phyloP scores from a whole-genome alignment of 345 rosid genomes.

The Brassica incana region DNA sequence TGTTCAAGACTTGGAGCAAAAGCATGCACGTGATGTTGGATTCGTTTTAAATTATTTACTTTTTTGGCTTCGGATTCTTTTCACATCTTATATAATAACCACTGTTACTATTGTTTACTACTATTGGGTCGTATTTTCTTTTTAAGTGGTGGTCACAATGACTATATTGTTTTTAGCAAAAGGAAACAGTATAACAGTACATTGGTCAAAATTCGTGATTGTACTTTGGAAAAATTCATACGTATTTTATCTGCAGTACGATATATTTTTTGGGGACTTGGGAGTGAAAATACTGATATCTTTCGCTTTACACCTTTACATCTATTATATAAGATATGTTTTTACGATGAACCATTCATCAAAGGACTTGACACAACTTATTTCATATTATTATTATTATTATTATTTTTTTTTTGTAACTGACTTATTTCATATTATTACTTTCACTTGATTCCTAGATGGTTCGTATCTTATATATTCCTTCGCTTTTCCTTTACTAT shows the following conservation, averaged over 20 bases:
- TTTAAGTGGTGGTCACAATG: constrained; percentile 1
- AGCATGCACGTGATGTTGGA: constrained; percentile 29
- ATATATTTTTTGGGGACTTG: background rate
- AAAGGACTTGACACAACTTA: constrained; percentile 1
- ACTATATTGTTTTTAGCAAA: background rate
- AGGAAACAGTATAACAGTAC: background rate
- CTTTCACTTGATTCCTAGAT: constrained; percentile 4
- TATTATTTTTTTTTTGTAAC: background rate
- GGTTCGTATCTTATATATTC: background rate
- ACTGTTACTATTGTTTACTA: background rate
- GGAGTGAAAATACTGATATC: background rate
- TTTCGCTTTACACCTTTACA: background rate
- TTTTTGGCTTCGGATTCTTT: constrained; percentile 16
- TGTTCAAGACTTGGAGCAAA: constrained; percentile 26
- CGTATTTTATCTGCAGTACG: background rate
- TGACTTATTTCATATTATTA: background rate
- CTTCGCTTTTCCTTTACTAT: constrained; percentile 2
- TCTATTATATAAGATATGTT: background rate
- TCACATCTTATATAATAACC: background rate
- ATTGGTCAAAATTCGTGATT: background rate
- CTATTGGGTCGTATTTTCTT: constrained; percentile 2
- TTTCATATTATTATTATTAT: background rate
- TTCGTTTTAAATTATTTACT: constrained; percentile 1
- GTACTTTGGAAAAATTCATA: constrained; percentile 9
- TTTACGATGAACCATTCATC: background rate